These are phyloP conservation scores for Trypanosoma avium DNA, from an alignment of 208 protist species.

Conservation along the genomic window DNA sequence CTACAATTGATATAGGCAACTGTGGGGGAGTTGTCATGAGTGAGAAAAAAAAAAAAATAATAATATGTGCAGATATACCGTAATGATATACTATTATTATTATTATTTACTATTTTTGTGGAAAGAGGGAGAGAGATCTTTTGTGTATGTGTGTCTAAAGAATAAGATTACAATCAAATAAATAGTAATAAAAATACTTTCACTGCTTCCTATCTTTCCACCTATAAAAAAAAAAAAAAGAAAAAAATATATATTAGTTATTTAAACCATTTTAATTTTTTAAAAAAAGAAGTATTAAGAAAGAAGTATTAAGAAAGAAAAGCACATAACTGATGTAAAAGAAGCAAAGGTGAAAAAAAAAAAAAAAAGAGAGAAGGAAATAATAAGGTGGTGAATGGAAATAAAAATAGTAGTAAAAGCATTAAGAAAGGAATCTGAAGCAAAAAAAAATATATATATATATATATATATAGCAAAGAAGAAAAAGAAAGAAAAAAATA, in stretches of 20 bases:
- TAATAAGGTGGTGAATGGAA: too few relatives aligned
- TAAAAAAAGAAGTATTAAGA: neutral
- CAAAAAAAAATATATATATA: slow-evolving; percentile 11
- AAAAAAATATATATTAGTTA: too few relatives aligned
- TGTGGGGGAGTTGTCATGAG: neutral
- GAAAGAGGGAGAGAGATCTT: too few relatives aligned
- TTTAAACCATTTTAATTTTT: too few relatives aligned
- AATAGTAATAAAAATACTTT: too few relatives aligned
- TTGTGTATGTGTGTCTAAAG: too few relatives aligned
- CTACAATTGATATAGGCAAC: slow-evolving; percentile 34
- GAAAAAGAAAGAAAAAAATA: slow-evolving; percentile 18
- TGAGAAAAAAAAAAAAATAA: too few relatives aligned
- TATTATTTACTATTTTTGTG: too few relatives aligned
- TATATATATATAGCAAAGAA: slow-evolving; percentile 10
- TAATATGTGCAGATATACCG: too few relatives aligned
- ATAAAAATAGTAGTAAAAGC: neutral
- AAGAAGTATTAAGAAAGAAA: slow-evolving; percentile 1
- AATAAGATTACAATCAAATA: too few relatives aligned
- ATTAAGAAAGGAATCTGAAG: neutral
- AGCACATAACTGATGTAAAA: slow-evolving; percentile 7
- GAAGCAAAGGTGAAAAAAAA: neutral
- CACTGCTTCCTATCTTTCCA: neutral
- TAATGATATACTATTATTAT: too few relatives aligned
- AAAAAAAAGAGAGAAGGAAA: slow-evolving; percentile 4
- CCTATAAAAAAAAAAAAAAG: neutral